Conservation (phyloP, 2,329 filamentous ascomycete genomes). For the Metarhizium robertsii region DNA sequence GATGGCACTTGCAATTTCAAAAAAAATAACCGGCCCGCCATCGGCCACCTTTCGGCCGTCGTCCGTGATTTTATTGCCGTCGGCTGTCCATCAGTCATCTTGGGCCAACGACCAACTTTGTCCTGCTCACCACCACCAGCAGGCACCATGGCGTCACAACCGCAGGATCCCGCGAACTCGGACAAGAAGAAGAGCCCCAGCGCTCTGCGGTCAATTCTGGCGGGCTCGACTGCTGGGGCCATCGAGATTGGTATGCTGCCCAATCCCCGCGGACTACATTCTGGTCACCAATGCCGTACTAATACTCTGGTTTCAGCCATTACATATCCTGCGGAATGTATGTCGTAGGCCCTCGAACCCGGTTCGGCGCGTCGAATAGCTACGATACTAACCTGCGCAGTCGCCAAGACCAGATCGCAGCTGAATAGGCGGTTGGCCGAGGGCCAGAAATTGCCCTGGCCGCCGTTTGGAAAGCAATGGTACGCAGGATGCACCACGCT, state of each 20-base stretch:
- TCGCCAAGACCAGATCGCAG: conserved; percentile 92
- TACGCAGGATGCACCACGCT: conserved; percentile 96
- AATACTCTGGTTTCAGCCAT: conserved; percentile 43
- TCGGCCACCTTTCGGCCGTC: not conserved
- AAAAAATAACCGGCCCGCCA: not conserved
- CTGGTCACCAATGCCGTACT: conserved; percentile 11
- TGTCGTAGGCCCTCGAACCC: conserved; percentile 17
- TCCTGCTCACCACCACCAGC: not conserved
- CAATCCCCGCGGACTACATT: not conserved
- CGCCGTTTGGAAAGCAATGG: conserved; percentile 88
- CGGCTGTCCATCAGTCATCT: not conserved
- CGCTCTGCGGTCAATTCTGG: conserved; percentile 78
- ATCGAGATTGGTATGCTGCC: conserved; percentile 70
- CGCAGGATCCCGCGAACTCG: conserved; percentile 13
- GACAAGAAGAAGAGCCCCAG: conserved; percentile 51
- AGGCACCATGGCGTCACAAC: conserved; percentile 19
- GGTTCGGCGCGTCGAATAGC: not conserved
- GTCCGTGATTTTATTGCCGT: not conserved
- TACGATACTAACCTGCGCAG: conserved; percentile 28
- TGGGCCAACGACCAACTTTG: not conserved
- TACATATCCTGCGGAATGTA: conserved; percentile 91
- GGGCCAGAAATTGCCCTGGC: conserved; percentile 86
- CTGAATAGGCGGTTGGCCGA: conserved; percentile 77
- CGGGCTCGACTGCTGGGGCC: conserved; percentile 86
- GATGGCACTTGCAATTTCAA: no score